Conservation (phyloP, 139 green algal genomes). For the Ettlia oleoabundans region DNA sequence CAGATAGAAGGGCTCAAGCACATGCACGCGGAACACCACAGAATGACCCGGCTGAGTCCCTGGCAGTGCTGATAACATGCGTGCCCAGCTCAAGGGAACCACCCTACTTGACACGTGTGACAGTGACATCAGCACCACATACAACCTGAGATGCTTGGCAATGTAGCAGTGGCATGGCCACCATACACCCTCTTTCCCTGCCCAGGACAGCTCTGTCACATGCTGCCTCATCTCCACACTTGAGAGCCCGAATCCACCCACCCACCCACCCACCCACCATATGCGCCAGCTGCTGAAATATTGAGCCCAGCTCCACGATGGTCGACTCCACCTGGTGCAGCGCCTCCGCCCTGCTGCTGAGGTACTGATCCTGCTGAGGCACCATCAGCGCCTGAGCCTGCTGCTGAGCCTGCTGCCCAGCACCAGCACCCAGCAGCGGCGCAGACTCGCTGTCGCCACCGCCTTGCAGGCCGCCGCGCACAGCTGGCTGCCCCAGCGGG, state of each 20-base stretch:
- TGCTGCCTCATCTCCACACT: too few species aligned
- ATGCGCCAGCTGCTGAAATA: slow-evolving; percentile 97
- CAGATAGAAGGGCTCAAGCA: not conserved
- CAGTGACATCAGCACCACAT: too few species aligned
- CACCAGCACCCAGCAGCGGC: slow-evolving; percentile 34
- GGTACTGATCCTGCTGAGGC: slow-evolving; percentile 67
- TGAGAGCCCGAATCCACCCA: not conserved
- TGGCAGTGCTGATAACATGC: too few species aligned
- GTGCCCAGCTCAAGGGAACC: too few species aligned
- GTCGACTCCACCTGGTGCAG: slow-evolving; percentile 96
- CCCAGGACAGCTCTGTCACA: too few species aligned
- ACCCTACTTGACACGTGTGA: too few species aligned
- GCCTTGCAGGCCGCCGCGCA: slow-evolving; percentile 23
- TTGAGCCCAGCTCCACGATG: slow-evolving; percentile 96
- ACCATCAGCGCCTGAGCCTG: slow-evolving; percentile 63
- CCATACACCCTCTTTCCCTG: too few species aligned
- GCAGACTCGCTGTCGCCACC: slow-evolving; percentile 11
- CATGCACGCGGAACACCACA: not conserved
- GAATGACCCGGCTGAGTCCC: not conserved
- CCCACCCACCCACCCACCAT: slow-evolving; percentile 73
- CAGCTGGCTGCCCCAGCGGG: slow-evolving; percentile 9
- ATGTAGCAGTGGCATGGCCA: too few species aligned
- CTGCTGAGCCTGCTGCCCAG: slow-evolving; percentile 54
- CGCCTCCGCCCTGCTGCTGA: slow-evolving; percentile 73
- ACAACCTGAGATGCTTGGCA: too few species aligned